Percentiles rank a stretch among this genome's conserved stretches.
Conservation (phyloP, 768 basidiomycete genomes). For the Sporobolomyces phaffii region DNA sequence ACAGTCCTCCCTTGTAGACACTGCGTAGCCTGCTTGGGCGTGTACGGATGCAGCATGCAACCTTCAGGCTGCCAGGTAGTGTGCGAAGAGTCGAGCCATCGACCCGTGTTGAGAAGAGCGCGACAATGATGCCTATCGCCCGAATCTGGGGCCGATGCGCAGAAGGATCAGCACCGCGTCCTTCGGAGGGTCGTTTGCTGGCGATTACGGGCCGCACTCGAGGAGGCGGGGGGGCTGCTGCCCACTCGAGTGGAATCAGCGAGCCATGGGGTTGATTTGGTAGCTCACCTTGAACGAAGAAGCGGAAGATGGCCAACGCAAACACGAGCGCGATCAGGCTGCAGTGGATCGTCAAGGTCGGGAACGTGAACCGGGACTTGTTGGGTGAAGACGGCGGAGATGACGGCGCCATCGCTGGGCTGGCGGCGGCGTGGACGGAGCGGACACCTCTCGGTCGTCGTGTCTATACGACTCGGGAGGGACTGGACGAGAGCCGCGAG, state of each 20-base stretch:
- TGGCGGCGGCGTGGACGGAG: neutral
- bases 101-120: conserved; percentile 63
- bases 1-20: conserved; percentile 61
- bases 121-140: conserved; percentile 68
- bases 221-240: no score
- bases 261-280: no score
- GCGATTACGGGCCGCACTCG: no score
- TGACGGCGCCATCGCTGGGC: neutral
- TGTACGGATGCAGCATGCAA: conserved; percentile 70
- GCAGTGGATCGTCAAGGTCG: conserved; percentile 29
- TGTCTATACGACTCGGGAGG: no score
- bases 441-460: neutral
- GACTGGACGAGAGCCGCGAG: no score
- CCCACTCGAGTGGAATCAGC: neutral
- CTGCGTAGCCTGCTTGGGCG: conserved; percentile 52
- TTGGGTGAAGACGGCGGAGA: conserved; percentile 11
- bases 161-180: neutral
- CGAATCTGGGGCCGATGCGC: conserved; percentile 55
- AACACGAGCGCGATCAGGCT: conserved; percentile 36
- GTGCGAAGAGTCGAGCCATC: conserved; percentile 65
- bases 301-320: conserved; percentile 32
- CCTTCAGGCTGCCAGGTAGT: conserved; percentile 85
- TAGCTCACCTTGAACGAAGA: conserved; percentile 35
- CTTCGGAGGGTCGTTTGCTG: no score
- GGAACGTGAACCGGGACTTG: conserved; percentile 7